These are phyloP conservation scores for Holtermannia corniformis DNA, from an alignment of 768 basidiomycete genomes.

Conservation along the genomic window DNA sequence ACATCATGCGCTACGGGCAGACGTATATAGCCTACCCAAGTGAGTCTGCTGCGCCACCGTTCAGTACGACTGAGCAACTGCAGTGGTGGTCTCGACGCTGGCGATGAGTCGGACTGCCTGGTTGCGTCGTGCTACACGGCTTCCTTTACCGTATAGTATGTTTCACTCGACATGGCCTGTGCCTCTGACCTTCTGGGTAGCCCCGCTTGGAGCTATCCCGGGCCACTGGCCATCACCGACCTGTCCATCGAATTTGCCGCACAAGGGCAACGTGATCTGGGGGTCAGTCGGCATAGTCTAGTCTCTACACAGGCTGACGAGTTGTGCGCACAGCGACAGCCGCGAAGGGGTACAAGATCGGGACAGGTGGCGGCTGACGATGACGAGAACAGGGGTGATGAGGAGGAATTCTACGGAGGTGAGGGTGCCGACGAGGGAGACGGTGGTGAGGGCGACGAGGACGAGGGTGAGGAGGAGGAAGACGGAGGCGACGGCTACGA, in stretches of 20 bases:
- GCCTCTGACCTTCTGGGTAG: background rate
- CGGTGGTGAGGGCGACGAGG: too few relatives aligned
- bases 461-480: too few relatives aligned
- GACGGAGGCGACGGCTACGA: too few relatives aligned
- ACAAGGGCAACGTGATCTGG: constrained; percentile 9
- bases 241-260: constrained; percentile 4
- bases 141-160: constrained; percentile 7
- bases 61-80: constrained; percentile 5
- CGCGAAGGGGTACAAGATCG: too few relatives aligned
- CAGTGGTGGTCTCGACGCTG: constrained; percentile 5
- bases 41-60: constrained; percentile 1
- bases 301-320: too few relatives aligned
- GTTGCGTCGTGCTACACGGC: constrained; percentile 3
- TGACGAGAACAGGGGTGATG: too few relatives aligned
- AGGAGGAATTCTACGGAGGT: too few relatives aligned
- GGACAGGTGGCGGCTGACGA: too few relatives aligned
- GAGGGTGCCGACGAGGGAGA: too few relatives aligned
- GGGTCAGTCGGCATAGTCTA: constrained; percentile 11
- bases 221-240: constrained; percentile 4
- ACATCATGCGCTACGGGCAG: constrained; percentile 1
- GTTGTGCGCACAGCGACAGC: too few relatives aligned
- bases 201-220: constrained; percentile 5
- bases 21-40: constrained; percentile 5
- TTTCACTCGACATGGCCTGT: background rate
- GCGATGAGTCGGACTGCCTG: background rate